Evolutionary conservation across 352 stramenopile species (phyloP), one percentile per base, ranked within the genome.

Genomic region (Phytophthora macrochlamydospora): DNA sequence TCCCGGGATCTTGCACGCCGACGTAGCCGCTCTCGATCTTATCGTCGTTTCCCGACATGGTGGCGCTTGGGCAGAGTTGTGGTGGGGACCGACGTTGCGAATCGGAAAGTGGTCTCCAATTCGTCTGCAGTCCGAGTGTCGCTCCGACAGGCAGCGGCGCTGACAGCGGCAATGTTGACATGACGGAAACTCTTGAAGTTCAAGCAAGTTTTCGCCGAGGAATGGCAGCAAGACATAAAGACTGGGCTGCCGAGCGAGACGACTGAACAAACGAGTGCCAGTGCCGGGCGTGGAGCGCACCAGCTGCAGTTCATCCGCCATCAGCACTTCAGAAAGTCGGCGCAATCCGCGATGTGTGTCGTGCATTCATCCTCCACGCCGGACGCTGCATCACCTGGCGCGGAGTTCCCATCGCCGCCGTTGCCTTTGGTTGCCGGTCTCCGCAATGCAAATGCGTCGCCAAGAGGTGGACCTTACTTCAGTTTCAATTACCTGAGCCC

Each of bases 21-120:
- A 73, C 42, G 63, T 75, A 78, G 50, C 59, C 71, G 61, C 51
- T 78, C 57, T 78, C 70, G 49, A 75, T 67, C 42, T 78, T 78
- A 54, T 75, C 66, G 31, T 70, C 61, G 62, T 71, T 75, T 14
- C 51, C 50, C 38, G 56, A 54, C 67, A 75, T 75, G 29, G 37
- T 54, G 52, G 54, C 48, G 40, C 31, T 24, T 24, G 56, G 29
- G 40, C 13, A 44, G 31, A 52, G 32, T 44, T 30, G 28, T 49
- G 46, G 14, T 38, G 58, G 65, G 38, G 42, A 7, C 40, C 59
- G 49, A 73, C 40, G 65, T 49, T 60, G 42, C 18, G 65, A 73
- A 69, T 69, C 43, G 59, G 59, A 61, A 73, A 73, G 49, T 73
- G 65, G 60, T 6, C 48, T 51, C 12, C 49, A 24, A 3, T n/a